Evolutionary conservation across 2,329 filamentous ascomycete species (phyloP), one percentile per base, ranked within the genome.

Genomic region (Orbilia ellipsospora): DNA sequence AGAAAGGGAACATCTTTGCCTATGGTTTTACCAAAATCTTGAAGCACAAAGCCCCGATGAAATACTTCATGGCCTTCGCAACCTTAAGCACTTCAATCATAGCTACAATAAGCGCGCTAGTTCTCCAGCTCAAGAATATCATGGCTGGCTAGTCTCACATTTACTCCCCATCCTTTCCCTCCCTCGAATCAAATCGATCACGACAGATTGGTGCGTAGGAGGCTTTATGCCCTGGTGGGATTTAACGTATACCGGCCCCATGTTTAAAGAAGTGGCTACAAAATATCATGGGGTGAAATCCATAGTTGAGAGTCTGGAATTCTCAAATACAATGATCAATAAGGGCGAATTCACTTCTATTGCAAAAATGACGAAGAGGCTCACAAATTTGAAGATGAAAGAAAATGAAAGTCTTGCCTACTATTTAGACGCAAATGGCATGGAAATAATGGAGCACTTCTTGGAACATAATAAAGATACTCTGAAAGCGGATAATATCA

Each of bases 21-120:
- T 52, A 1, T 65, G 36, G 28, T 26, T 65, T 31, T 56, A 55
- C 36, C 31, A 65, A 20, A 65, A 65, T 16, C 31, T 65, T 15
- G 36, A 54, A 18, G 16, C 6, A 16, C 16, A n/a, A 4, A 31
- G 12, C 6, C 20, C 50, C 1, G 15, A 65, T 6, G 36, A 28
- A 2, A 12, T 40, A 2, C 40, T 56, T 10, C 20, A 56, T 1
- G 65, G 65, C 18, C 23, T 69, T 13, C 28, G 18, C 6, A 62
- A 40, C 16, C 36, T 69, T 15, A 54, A 69, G 23, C 40, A 55
- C 26, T 48, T 69, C 23, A 13, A 10, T 6, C 57, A 61, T 40
- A 20, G 57, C 7, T 50, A 45, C 57, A 42, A 61, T 18, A 18
- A 31, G 1, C 57, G 57, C 13, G 57, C 40, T 7, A 61, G 42